Percentiles rank a stretch among this genome's conserved stretches.
These are phyloP conservation scores for Candida pseudofarinosa DNA, from an alignment of 805 yeast genomes.

Conservation along the genomic window DNA sequence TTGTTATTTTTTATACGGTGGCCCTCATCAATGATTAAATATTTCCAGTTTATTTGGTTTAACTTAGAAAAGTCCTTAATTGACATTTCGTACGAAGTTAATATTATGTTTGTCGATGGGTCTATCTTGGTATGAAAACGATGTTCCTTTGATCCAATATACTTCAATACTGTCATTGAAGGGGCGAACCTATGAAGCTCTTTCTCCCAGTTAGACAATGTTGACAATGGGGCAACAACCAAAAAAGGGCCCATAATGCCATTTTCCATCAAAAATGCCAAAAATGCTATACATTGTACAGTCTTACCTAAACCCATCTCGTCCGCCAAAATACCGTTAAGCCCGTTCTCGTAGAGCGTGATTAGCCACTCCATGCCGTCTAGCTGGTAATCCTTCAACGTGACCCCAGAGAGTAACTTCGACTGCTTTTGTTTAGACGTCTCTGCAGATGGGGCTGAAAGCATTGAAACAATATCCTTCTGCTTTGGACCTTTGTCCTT, in stretches of 20 bases:
- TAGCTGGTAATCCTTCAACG: constrained; percentile 76
- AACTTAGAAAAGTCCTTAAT: constrained; percentile 62
- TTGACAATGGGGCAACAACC: constrained; percentile 78
- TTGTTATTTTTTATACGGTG: constrained; percentile 85
- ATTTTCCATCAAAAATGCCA: constrained; percentile 73
- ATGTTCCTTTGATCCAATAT: constrained; percentile 59
- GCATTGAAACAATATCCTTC: constrained; percentile 15
- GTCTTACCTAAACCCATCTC: constrained; percentile 98
- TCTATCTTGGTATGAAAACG: constrained; percentile 42
- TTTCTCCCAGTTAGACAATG: constrained; percentile 77
- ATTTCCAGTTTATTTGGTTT: constrained; percentile 64
- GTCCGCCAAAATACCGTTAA: constrained; percentile 93
- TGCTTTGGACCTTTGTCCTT: constrained; percentile 4
- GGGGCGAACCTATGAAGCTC: constrained; percentile 80
- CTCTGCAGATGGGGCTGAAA: constrained; percentile 8
- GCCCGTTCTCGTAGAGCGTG: constrained; percentile 85
- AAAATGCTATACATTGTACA: constrained; percentile 75
- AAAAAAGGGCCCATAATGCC: constrained; percentile 76
- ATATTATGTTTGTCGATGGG: constrained; percentile 46
- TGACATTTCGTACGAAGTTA: constrained; percentile 81
- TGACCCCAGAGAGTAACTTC: constrained; percentile 40
- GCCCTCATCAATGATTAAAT: constrained; percentile 90
- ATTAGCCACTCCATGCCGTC: constrained; percentile 91
- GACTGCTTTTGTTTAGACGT: constrained; percentile 27
- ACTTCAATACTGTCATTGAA: constrained; percentile 52